A percentile compares a stretch with the other conserved stretches of the same genome.
These are phyloP conservation scores for Piper longum DNA, from an alignment of 164 flowering plant species.

Conservation along the genomic window DNA sequence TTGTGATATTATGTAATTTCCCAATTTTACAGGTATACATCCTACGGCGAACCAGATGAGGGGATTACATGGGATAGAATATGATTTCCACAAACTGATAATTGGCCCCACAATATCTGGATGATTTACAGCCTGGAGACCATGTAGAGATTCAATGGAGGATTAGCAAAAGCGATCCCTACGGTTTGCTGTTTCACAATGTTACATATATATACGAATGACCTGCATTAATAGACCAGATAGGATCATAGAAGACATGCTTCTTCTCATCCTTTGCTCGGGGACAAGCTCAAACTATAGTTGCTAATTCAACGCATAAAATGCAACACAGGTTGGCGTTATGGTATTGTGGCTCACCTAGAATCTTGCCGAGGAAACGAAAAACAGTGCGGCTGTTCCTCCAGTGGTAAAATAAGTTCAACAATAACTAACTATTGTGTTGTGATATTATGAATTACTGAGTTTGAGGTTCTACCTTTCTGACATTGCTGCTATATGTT, in stretches of 20 bases:
- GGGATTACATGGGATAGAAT: conserved; percentile 64
- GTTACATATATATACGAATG: no score
- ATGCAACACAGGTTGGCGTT: conserved; percentile 82
- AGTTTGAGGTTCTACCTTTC: no score
- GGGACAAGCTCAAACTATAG: no score
- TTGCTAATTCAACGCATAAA: no score
- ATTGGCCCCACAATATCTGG: conserved; percentile 44
- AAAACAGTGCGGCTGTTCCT: conserved; percentile 48
- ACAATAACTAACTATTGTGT: background rate
- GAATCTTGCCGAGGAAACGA: conserved; percentile 69
- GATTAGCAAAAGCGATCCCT: conserved; percentile 56
- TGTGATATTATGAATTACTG: no score
- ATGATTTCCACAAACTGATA: conserved; percentile 54
- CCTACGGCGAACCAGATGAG: conserved; percentile 33
- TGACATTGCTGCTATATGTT: no score
- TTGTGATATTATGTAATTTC: background rate
- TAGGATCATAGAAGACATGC: no score
- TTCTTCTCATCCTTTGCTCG: no score
- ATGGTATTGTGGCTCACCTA: conserved; percentile 86
- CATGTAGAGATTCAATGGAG: conserved; percentile 97
- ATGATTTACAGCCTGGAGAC: conserved; percentile 68
- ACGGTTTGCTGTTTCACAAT: conserved; percentile 32
- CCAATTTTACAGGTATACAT: conserved; percentile 35
- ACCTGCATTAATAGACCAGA: no score
- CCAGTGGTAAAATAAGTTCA: conserved; percentile 44